These are phyloP conservation scores for Colletotrichum viniferum DNA, from an alignment of 2,329 filamentous ascomycete species.

Conservation along the genomic window DNA sequence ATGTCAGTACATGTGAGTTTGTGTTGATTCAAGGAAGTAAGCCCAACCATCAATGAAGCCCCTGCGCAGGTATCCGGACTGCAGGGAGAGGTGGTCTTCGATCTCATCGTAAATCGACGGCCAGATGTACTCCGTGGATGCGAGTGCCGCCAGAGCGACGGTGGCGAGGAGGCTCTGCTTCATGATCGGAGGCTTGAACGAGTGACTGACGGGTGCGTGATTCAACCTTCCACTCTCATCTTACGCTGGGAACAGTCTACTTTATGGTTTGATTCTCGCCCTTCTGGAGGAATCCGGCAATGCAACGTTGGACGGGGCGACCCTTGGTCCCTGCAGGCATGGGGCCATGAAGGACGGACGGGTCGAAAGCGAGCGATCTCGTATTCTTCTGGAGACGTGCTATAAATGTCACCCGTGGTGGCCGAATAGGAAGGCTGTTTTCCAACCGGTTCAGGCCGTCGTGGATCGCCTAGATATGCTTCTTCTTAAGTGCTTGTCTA, in stretches of 20 bases:
- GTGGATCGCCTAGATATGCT: constrained; percentile 7
- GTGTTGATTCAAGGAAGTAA: neutral
- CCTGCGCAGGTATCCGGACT: constrained; percentile 13
- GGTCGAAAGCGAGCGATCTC: neutral
- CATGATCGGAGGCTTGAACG: neutral
- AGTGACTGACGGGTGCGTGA: neutral
- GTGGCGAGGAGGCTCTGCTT: constrained; percentile 4
- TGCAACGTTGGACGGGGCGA: constrained; percentile 7
- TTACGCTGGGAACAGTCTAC: neutral
- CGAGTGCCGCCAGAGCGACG: constrained; percentile 1
- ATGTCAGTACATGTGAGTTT: neutral
- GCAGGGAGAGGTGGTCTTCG: constrained; percentile 19
- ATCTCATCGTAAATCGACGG: constrained; percentile 19
- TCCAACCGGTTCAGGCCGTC: neutral
- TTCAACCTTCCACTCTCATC: neutral
- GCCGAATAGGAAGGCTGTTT: neutral
- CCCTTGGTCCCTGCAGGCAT: neutral
- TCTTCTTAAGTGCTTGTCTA: neutral
- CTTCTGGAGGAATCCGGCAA: neutral
- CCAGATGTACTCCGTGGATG: constrained; percentile 11
- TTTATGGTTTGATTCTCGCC: neutral
- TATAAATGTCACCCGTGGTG: neutral
- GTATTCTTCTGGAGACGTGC: neutral
- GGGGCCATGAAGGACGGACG: neutral
- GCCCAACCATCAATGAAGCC: constrained; percentile 16